Percentiles rank a stretch among this genome's conserved stretches.
These are phyloP conservation scores for Alternaria gaisen DNA, from an alignment of 2,329 filamentous ascomycete species.

Conservation along the genomic window DNA sequence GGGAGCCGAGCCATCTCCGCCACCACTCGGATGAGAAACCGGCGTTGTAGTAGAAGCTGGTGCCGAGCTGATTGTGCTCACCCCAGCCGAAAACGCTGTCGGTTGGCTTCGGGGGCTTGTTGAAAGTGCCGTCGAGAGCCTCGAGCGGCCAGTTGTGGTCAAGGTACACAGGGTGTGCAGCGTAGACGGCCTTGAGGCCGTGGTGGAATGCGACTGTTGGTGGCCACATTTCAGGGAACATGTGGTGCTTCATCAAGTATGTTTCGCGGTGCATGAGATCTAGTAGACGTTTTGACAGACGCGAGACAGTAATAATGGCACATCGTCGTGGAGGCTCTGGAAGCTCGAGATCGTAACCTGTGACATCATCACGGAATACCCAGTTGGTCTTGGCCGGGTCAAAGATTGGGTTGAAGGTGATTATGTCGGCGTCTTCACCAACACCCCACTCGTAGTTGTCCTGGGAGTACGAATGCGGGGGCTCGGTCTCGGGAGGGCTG, in stretches of 20 bases:
- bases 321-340: constrained; percentile 73
- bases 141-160: constrained; percentile 73
- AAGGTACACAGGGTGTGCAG: constrained; percentile 81
- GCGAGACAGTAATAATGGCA: constrained; percentile 80
- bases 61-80: constrained; percentile 61
- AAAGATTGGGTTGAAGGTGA: constrained; percentile 81
- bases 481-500: constrained; percentile 69
- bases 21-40: constrained; percentile 59
- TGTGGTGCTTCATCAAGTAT: constrained; percentile 72
- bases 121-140: constrained; percentile 58
- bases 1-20: constrained; percentile 60
- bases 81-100: constrained; percentile 62
- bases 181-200: constrained; percentile 80
- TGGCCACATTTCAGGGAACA: constrained; percentile 82
- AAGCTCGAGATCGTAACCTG: constrained; percentile 67
- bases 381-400: constrained; percentile 76
- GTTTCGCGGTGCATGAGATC: constrained; percentile 83
- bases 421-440: constrained; percentile 77
- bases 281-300: constrained; percentile 75
- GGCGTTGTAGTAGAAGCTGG: constrained; percentile 62
- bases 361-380: constrained; percentile 74
- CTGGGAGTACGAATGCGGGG: constrained; percentile 65
- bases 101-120: constrained; percentile 56
- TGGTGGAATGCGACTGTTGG: constrained; percentile 78
- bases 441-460: constrained; percentile 80